Base-by-base conservation (phyloP, 345 rosid species). In the Erodium maritimum region DNA sequence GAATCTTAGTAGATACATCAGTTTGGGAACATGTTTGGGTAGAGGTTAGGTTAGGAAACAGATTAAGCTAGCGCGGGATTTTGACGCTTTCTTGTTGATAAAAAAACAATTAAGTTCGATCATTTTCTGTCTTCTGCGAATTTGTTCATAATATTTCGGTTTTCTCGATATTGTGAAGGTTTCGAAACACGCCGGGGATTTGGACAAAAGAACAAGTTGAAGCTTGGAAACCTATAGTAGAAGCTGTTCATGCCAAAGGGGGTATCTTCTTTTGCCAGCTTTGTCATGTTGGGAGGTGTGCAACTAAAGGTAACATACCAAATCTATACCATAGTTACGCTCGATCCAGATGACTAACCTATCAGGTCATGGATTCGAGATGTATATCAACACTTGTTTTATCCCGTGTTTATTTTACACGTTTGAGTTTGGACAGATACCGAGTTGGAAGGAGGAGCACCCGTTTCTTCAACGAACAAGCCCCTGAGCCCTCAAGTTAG, bases 141-240 rank as follows among this genome's bases (percentile, higher is more conserved):
- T 4, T 53, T 23, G n/a, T 60, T 45, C 54, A 21, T 4, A 14
- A 23, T 12, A 6, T 33, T 29, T 57, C 17, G 11, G 50, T 45
- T 23, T n/a, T 24, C 19, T 60, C 25, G 21, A n/a, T 46, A 24
- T 50, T 68, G 48, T 29, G 8, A 54, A 83, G 87, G 42, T 74
- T 75, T 64, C 22, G 54, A 13, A 65, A 76, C 60, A 75, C 74
- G 7, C 87, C 89, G 53, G 94, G 96, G 55, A 77, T 88, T 33
- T 85, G 94, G 90, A 83, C 85, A 3, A 80, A 81, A 66, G 94
- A 79, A 66, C 96, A 88, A 61, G 83, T 88, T 13, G 93, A 88
- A 55, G 93, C 90, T 6, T 88, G 96, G 96, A 88, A 80, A 63
- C 86, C 96, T 21, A 85, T 88, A 45, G 93, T 88, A 4, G 85